Evolutionary conservation across 2,329 filamentous ascomycete species (phyloP), one percentile per base, ranked within the genome.

Genomic region (Cladophialophora exuberans): DNA sequence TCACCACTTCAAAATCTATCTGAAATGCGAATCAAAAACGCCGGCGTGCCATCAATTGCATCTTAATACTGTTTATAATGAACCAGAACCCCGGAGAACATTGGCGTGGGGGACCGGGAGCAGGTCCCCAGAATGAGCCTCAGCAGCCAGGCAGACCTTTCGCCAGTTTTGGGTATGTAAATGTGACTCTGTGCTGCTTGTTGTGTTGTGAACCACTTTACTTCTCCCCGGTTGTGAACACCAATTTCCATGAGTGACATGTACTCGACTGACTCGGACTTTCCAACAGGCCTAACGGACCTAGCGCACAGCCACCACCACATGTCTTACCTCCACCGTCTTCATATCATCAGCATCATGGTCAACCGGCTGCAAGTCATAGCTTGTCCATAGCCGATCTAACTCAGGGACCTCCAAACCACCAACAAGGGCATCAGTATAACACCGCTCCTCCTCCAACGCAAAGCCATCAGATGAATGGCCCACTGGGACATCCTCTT

Each of bases 341-440:
- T 4, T 56, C 59, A 20, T 62, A 62, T 47, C 60, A 63, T 46
- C 58, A 69, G 71, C 48, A 67, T 62, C 51, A 69, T 66, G 60
- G 61, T 35, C 73, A 76, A 60, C 65, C 72, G 11, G 69, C 73
- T 31, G 52, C 25, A 42, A 70, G 72, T n/a, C 75, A 77, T 52
- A 76, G 72, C 25, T 69, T 77, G 39, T 75, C 75, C 30, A 74
- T 77, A 54, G 74, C 75, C 54, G 75, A 77, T 60, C 60, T 77
- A 61, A 76, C 73, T 57, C 75, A 77, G 42, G 64, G 69, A 26
- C 71, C 74, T 56, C 70, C 69, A 48, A 70, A 67, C 59, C 70
- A 72, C 30, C 66, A 71, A 25, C 67, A 72, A 23, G 76, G 70
- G 30, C 66, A 72, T 26, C 68, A 73, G 23, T 77, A 75, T 59